Evolutionary conservation across 1,284 basidiomycete genomes (phyloP), one percentile per base, ranked within the genome.

Genomic region (Takashimella koratensis): DNA sequence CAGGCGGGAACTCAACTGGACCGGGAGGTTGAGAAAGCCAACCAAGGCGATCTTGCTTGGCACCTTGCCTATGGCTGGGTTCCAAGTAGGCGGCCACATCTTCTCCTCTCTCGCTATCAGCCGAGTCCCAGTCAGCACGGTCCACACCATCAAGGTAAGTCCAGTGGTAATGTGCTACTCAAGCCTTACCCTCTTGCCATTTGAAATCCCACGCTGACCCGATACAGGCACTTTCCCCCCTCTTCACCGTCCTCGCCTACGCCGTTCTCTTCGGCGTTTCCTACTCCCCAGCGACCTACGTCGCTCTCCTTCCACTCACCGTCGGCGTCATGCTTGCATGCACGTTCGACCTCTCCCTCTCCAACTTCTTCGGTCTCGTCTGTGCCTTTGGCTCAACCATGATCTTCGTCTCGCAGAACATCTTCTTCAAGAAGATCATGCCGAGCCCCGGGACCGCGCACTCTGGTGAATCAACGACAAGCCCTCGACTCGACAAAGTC

Each of bases 341-440:
- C 75, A 93, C 92, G 12, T 93, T 91, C 68, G 92, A 96, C 76
- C 79, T 94, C 52, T 88, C 90, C 3, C 84, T 85, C 4, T 90
- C 88, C 44, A 95, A 94, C 73, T 77, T 83, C 5, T 77, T 87
- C 45, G 93, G 93, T 19, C 78, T 97, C 22, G 76, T 94, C 13
- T 95, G 89, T 73, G 92, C 93, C 3, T 91, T 97, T 67, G 92
- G 92, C 39, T 95, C 91, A 13, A 94, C 94, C 22, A 77, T 98
- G 56, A 85, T 99, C 62, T 98, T 98, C 71, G 96, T 99, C 48
- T 90, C 89, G 56, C 94, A 94, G 62, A 98, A 98, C 78, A 98
- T 99, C 67, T 97, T 95, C 76, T 96, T 95, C 82, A 99, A 99
- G 78, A 98, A 97, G 80, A 86, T 98, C 57, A 87, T 99, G 81